phyloP scores from a whole-genome alignment of 75 land plant species.

The Cryptomeria japonica region DNA sequence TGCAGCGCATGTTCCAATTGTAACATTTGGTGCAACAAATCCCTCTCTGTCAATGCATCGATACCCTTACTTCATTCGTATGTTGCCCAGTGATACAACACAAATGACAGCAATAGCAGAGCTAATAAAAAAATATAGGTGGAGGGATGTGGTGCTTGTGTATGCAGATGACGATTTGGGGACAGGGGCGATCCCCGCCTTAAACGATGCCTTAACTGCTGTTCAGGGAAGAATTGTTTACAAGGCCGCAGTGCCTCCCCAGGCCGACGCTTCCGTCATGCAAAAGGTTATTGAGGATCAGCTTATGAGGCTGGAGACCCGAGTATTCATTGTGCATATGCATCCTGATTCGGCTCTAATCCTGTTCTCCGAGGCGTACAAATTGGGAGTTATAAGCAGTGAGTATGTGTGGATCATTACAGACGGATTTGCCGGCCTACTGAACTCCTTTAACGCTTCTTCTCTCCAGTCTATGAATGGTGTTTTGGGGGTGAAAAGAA shows the following conservation, averaged over 20 bases:
- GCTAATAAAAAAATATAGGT: no score
- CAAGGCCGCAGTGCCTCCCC: conserved; percentile 8
- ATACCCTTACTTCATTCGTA: no score
- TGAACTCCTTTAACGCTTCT: no score
- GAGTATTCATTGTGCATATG: conserved; percentile 44
- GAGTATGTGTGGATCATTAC: no score
- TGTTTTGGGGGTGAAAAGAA: neutral
- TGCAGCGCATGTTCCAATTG: no score
- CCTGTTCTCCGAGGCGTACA: neutral
- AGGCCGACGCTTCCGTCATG: neutral
- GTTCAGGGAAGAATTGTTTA: conserved; percentile 22
- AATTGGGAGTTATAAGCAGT: no score
- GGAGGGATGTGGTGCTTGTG: conserved; percentile 16
- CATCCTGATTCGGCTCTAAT: conserved; percentile 12
- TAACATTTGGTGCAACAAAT: no score
- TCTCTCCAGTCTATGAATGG: neutral
- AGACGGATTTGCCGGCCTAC: no score
- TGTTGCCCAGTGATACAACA: no score
- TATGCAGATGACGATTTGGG: conserved; percentile 41
- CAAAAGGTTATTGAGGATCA: conserved; percentile 7
- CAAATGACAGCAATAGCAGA: no score
- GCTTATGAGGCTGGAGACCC: conserved; percentile 19
- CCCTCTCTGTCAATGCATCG: no score
- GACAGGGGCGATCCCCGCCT: conserved; percentile 29
- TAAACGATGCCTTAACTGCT: conserved; percentile 37